phyloP scores from a whole-genome alignment of 768 basidiomycete genomes.

The Phaffia tasmanica region DNA sequence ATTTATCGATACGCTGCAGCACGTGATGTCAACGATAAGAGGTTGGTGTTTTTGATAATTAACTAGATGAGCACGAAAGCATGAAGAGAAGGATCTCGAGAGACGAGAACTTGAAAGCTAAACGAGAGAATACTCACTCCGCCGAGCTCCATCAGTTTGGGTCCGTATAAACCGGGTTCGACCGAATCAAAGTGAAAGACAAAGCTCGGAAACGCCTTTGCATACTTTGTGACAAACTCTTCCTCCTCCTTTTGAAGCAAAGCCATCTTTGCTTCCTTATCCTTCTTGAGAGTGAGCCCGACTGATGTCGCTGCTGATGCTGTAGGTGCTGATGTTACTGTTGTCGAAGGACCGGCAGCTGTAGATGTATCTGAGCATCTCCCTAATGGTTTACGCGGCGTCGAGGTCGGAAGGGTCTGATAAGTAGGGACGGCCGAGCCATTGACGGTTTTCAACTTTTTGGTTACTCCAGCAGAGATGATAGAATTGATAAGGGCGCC shows the following conservation, averaged over 20 bases:
- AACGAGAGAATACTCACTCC: constrained; percentile 52
- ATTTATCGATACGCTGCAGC: constrained; percentile 64
- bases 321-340: not conserved
- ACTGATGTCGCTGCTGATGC: not conserved
- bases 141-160: constrained; percentile 56
- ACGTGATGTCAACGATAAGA: not conserved
- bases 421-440: constrained; percentile 6
- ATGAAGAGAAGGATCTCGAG: not conserved
- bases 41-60: no score
- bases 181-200: constrained; percentile 72
- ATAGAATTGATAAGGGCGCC: not conserved
- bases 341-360: not conserved
- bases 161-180: constrained; percentile 45
- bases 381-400: not conserved
- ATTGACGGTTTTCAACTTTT: not conserved
- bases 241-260: constrained; percentile 36
- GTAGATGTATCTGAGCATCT: not conserved
- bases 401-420: constrained; percentile 5
- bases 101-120: not conserved
- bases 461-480: not conserved
- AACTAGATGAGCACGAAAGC: not conserved
- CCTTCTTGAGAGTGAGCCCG: constrained; percentile 2
- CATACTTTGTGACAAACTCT: constrained; percentile 75
- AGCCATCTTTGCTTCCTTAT: constrained; percentile 24
- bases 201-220: constrained; percentile 69